These are phyloP conservation scores for Rhizophora mangle DNA, from an alignment of 345 rosid species.

Conservation along the genomic window DNA sequence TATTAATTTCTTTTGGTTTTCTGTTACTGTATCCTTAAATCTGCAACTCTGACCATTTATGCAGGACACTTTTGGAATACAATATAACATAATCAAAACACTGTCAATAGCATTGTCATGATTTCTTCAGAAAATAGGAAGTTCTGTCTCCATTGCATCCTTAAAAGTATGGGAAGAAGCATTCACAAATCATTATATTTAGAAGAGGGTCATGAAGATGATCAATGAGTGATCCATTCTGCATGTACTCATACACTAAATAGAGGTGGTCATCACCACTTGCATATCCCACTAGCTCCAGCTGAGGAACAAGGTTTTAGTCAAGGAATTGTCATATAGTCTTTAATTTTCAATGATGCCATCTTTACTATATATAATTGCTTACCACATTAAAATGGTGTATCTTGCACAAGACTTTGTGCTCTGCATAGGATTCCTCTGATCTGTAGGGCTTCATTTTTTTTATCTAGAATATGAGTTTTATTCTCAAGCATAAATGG, in stretches of 20 bases:
- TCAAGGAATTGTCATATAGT: background rate
- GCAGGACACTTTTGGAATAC: no score
- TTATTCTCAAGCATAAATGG: background rate
- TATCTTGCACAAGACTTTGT: slow-evolving; percentile 31
- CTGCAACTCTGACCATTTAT: no score
- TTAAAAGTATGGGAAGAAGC: background rate
- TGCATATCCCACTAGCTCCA: slow-evolving; percentile 41
- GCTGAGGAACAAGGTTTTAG: slow-evolving; percentile 18
- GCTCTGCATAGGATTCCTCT: slow-evolving; percentile 36
- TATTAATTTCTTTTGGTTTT: no score
- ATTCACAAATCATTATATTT: slow-evolving; percentile 15
- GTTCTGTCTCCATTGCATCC: no score
- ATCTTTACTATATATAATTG: background rate
- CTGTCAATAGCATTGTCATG: no score
- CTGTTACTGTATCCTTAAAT: no score
- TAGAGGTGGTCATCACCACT: slow-evolving; percentile 25
- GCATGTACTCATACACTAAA: slow-evolving; percentile 33
- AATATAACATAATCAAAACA: no score
- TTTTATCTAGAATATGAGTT: slow-evolving; percentile 9
- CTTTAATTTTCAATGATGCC: background rate
- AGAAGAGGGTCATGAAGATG: slow-evolving; percentile 30
- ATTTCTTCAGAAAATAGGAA: no score
- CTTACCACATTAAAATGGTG: slow-evolving; percentile 42
- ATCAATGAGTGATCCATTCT: slow-evolving; percentile 32
- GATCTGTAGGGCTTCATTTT: slow-evolving; percentile 36